Base-by-base conservation (phyloP, 768 basidiomycete species). In the Grammothele lineata region DNA sequence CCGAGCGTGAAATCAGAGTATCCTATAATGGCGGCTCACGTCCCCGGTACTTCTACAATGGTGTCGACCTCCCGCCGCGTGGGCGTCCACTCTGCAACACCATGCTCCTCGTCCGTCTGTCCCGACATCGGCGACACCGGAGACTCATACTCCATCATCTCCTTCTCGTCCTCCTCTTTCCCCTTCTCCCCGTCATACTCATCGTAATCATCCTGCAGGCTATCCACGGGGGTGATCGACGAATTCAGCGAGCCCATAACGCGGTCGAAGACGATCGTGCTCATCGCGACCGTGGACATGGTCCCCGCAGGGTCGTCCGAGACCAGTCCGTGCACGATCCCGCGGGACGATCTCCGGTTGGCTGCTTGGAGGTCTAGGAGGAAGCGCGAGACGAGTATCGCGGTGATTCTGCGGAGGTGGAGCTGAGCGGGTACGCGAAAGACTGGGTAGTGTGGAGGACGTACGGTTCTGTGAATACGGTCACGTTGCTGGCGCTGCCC, bases 321-420 rank as follows among this genome's bases (percentile, higher is more conserved):
- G 23, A 14, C 27, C n/a, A n/a, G n/a, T n/a, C 19, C 19, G 19
- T 38, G 18, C 18, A 22, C 14, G 19, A 5, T 14, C 19, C 21
- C 23, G 37, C 23, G 17, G 19, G 23, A 12, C 37, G 37, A 21
- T 2, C 21, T n/a, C 11, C 39, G 34, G 40, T 19, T 23, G 5
- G 22, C 35, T 17, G 22, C 23, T 18, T 38, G 43, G 9, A 45
- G 43, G 35, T 45, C 23, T 12, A 45, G 34, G 36, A 45, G 36
- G 35, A 45, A 45, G 18, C 43, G 43, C 23, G 36, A 37, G 17
- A 37, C 18, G 43, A 45, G 30, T 9, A 37, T 37, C 12, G 35
- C 24, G 17, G 36, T 45, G 10, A 45, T n/a, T 4, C 43, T 45
- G 36, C 7, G 21, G 9, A 11, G 18, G 25, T 24, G 1, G 1